These are phyloP conservation scores for Primulina tabacum DNA, from an alignment of 257 asterid genomes.

Conservation along the genomic window DNA sequence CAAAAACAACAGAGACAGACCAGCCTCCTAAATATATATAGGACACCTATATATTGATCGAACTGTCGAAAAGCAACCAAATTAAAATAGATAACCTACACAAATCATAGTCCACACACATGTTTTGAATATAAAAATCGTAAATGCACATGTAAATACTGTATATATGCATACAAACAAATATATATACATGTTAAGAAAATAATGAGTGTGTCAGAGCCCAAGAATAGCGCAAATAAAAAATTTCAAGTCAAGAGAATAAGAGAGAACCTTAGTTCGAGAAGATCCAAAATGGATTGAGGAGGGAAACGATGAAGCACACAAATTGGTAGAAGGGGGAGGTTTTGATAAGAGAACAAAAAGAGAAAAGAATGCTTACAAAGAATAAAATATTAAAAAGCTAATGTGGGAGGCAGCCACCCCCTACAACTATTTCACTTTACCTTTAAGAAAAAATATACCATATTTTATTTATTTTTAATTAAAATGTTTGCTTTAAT, in stretches of 20 bases:
- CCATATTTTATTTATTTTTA: constrained; percentile 14
- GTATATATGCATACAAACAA: too few species aligned
- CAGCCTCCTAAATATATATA: constrained; percentile 6
- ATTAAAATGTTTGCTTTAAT: constrained; percentile 27
- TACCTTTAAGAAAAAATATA: constrained; percentile 34
- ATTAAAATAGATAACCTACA: constrained; percentile 5
- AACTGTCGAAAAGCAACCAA: constrained; percentile 23
- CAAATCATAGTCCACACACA: neutral
- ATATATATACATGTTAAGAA: too few species aligned
- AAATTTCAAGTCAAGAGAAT: neutral
- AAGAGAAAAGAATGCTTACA: constrained; percentile 31
- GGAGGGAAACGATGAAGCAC: constrained; percentile 1
- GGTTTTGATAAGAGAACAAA: constrained; percentile 61
- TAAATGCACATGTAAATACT: neutral
- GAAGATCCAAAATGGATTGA: constrained; percentile 29
- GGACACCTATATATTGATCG: neutral
- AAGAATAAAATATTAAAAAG: constrained; percentile 35
- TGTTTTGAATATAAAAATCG: neutral
- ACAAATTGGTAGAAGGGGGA: constrained; percentile 25
- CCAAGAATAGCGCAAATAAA: too few species aligned
- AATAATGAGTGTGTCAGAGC: neutral
- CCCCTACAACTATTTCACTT: constrained; percentile 35
- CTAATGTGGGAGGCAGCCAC: constrained; percentile 37
- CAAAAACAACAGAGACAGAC: constrained; percentile 28
- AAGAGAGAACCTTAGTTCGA: constrained; percentile 34